Evolutionary conservation across 805 yeast species (phyloP).

Genomic region (Yamadazyma ubonensis): DNA sequence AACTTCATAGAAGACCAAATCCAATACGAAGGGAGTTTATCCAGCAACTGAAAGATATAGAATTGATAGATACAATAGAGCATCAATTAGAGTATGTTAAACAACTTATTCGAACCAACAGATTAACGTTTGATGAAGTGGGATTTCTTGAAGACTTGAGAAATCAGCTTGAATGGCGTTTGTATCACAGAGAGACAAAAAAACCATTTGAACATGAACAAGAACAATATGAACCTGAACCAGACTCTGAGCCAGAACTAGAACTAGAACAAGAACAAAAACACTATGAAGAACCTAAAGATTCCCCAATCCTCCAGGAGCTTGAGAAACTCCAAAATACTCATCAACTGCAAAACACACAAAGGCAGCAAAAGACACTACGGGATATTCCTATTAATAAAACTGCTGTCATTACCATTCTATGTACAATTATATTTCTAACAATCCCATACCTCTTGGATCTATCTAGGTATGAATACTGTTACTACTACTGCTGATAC

Average conservation of each 20-base stretch:
- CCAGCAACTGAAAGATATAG: slow-evolving; percentile 5
- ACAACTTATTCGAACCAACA: slow-evolving; percentile 7
- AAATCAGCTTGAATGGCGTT: slow-evolving; percentile 5
- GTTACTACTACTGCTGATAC: slow-evolving; percentile 38
- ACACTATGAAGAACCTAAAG: neutral
- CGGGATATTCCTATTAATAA: slow-evolving; percentile 1
- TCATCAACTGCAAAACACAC: neutral
- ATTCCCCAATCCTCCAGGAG: slow-evolving; percentile 9
- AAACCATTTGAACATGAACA: neutral
- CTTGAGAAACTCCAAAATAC: slow-evolving; percentile 5
- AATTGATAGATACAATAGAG: slow-evolving; percentile 11
- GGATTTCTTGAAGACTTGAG: slow-evolving; percentile 9
- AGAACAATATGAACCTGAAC: neutral
- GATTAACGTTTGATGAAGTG: slow-evolving; percentile 8
- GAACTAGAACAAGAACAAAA: neutral
- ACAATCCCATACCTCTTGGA: slow-evolving; percentile 7
- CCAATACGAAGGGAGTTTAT: slow-evolving; percentile 13
- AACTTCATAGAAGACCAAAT: slow-evolving; percentile 10
- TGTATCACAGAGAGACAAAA: neutral
- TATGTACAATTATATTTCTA: slow-evolving; percentile 15
- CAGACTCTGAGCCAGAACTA: neutral
- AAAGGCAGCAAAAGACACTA: neutral
- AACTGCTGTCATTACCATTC: slow-evolving; percentile 8
- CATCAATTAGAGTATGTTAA: slow-evolving; percentile 9
- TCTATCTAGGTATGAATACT: slow-evolving; percentile 31